Conservation (phyloP, 2,329 filamentous ascomycete genomes). For the Claviceps spartinae region DNA sequence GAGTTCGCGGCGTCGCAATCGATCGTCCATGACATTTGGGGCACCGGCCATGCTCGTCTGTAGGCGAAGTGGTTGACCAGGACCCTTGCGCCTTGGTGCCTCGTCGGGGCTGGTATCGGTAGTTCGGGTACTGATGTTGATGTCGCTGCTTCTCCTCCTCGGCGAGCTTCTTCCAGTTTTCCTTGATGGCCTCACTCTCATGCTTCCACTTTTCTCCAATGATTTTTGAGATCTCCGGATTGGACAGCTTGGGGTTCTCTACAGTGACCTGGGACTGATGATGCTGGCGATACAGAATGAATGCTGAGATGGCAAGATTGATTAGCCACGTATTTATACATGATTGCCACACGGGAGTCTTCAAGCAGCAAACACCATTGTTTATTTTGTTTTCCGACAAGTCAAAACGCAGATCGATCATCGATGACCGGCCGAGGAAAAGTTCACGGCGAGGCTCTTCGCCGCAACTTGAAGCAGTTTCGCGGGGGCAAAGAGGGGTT, state of each 20-base stretch:
- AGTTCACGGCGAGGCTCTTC: background rate
- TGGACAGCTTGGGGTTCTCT: constrained; percentile 76
- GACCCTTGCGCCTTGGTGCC: constrained; percentile 25
- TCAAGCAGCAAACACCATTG: background rate
- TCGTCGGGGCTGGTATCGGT: constrained; percentile 81
- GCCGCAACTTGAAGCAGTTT: background rate
- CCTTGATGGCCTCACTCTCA: constrained; percentile 60
- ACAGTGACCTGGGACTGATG: constrained; percentile 72
- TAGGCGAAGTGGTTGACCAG: constrained; percentile 20
- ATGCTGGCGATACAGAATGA: constrained; percentile 93
- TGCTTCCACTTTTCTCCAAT: constrained; percentile 87
- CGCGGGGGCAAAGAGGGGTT: background rate
- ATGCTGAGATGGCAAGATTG: constrained; percentile 45
- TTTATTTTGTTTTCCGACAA: background rate
- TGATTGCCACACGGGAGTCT: background rate
- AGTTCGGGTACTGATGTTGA: constrained; percentile 79
- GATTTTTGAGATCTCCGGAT: constrained; percentile 94
- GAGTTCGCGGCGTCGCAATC: constrained; percentile 48
- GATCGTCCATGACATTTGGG: constrained; percentile 58
- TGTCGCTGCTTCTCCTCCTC: constrained; percentile 89
- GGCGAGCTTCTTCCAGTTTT: constrained; percentile 77
- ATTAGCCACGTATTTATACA: constrained; percentile 12
- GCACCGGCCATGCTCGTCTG: constrained; percentile 45
- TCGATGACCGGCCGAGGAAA: background rate
- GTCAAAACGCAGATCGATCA: background rate